Evolutionary conservation across 768 basidiomycete genomes (phyloP).

Genomic region (Trametes villosa): DNA sequence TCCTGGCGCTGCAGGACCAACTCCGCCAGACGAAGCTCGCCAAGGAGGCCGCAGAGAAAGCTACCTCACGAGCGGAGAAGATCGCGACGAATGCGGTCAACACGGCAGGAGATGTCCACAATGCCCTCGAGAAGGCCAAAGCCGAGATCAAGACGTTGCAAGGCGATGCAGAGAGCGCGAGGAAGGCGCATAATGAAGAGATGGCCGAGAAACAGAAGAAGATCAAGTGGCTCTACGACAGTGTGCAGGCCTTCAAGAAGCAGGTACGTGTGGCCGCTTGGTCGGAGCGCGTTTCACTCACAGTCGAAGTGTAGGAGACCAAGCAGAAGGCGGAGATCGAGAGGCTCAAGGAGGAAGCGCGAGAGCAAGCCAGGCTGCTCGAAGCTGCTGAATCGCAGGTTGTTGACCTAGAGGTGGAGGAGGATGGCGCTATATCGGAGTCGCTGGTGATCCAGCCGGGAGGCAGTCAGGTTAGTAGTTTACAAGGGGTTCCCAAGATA

Average conservation of each 20-base stretch:
- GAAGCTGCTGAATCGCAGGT: neutral
- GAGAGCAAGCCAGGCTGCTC: neutral
- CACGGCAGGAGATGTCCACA: neutral
- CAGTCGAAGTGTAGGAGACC: neutral
- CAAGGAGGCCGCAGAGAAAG: neutral
- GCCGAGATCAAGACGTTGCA: neutral
- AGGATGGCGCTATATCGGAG: neutral
- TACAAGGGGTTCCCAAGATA: no score
- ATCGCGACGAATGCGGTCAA: slow-evolving; percentile 5
- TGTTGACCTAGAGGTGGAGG: neutral
- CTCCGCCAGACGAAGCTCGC: neutral
- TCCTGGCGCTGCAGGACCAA: neutral
- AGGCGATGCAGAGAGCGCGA: neutral
- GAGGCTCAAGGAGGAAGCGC: neutral
- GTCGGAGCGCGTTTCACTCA: no score
- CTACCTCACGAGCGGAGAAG: neutral
- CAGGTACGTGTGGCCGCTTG: neutral
- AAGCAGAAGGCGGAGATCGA: slow-evolving; percentile 15
- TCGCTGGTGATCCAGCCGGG: no score
- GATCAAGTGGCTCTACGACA: neutral
- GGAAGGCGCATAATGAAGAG: neutral
- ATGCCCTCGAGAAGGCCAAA: neutral
- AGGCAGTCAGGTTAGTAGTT: no score
- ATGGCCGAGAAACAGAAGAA: neutral
- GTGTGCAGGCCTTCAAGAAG: neutral